These are phyloP conservation scores for Sporothrix inflata DNA, from an alignment of 2,329 filamentous ascomycete species.

Conservation along the genomic window DNA sequence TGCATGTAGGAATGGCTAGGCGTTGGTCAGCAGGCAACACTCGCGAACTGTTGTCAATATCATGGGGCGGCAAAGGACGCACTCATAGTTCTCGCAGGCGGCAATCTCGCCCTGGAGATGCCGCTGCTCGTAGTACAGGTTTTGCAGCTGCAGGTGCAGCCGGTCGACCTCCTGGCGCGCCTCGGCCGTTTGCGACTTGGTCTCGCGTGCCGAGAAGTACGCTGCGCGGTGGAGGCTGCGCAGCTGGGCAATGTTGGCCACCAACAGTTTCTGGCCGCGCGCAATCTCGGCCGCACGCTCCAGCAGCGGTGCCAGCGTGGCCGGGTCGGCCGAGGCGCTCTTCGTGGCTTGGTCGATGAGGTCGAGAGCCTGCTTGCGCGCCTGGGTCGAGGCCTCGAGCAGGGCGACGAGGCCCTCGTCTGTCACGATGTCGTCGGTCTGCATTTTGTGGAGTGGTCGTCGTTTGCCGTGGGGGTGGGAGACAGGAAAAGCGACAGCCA, in stretches of 20 bases:
- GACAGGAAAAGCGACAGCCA: not conserved
- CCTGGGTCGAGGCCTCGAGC: slow-evolving; percentile 71
- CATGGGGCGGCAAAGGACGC: too few species aligned
- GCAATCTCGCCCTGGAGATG: slow-evolving; percentile 88
- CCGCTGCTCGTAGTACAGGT: slow-evolving; percentile 93
- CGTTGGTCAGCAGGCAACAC: too few species aligned
- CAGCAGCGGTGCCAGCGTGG: slow-evolving; percentile 49
- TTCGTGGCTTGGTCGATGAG: slow-evolving; percentile 60
- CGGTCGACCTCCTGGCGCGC: slow-evolving; percentile 88
- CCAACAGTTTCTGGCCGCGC: slow-evolving; percentile 77
- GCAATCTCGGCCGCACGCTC: slow-evolving; percentile 59
- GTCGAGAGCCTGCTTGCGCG: slow-evolving; percentile 70
- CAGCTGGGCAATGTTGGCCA: slow-evolving; percentile 76
- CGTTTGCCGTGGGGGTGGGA: not conserved
- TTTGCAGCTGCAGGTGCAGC: slow-evolving; percentile 89
- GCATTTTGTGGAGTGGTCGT: slow-evolving; percentile 47
- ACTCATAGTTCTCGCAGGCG: slow-evolving; percentile 87
- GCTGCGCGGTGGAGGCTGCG: slow-evolving; percentile 83
- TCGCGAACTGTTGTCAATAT: too few species aligned
- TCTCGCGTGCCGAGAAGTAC: slow-evolving; percentile 78
- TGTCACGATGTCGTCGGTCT: slow-evolving; percentile 61
- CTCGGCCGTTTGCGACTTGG: slow-evolving; percentile 83
- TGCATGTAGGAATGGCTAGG: slow-evolving; percentile 81
- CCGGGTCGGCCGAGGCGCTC: slow-evolving; percentile 27
- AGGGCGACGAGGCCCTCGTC: slow-evolving; percentile 69